phyloP scores from a whole-genome alignment of 176 grass and related monocot species.

The Miscanthus lutarioriparius region DNA sequence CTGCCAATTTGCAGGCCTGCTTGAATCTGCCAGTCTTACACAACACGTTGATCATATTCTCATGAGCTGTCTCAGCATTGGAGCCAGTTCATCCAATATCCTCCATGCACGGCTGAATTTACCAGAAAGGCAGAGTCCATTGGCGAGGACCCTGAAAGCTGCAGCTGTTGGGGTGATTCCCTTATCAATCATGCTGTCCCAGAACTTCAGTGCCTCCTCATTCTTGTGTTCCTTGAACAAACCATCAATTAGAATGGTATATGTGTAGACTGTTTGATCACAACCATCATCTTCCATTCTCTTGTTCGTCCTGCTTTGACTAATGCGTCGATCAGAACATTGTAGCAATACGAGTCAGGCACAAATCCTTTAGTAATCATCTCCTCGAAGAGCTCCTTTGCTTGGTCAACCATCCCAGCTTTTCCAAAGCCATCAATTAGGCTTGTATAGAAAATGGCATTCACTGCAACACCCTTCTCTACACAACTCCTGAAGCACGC shows the following conservation, averaged over 20 bases:
- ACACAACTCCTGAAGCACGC: conserved; percentile 64
- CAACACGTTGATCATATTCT: conserved; percentile 89
- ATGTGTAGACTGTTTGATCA: conserved; percentile 86
- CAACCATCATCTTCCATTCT: conserved; percentile 83
- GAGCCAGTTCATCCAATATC: conserved; percentile 87
- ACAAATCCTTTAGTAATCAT: conserved; percentile 64
- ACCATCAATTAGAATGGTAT: conserved; percentile 76
- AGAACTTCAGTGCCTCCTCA: conserved; percentile 77
- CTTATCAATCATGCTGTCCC: conserved; percentile 87
- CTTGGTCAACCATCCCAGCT: conserved; percentile 62
- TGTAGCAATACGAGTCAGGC: conserved; percentile 85
- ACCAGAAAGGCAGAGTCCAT: conserved; percentile 76
- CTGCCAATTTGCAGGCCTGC: conserved; percentile 89
- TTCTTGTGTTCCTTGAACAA: conserved; percentile 88
- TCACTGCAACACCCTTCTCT: conserved; percentile 49
- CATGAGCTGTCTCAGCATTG: conserved; percentile 76
- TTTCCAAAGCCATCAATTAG: conserved; percentile 87
- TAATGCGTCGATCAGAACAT: conserved; percentile 69
- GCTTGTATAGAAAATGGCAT: conserved; percentile 69
- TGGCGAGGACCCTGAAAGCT: conserved; percentile 72
- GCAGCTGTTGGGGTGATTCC: conserved; percentile 79
- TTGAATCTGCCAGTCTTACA: conserved; percentile 82
- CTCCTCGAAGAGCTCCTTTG: conserved; percentile 71
- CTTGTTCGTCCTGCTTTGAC: conserved; percentile 68
- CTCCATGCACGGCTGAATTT: conserved; percentile 88